Conservation (phyloP, 1,284 basidiomycete genomes). For the Cutaneotrichosporon sp. region DNA sequence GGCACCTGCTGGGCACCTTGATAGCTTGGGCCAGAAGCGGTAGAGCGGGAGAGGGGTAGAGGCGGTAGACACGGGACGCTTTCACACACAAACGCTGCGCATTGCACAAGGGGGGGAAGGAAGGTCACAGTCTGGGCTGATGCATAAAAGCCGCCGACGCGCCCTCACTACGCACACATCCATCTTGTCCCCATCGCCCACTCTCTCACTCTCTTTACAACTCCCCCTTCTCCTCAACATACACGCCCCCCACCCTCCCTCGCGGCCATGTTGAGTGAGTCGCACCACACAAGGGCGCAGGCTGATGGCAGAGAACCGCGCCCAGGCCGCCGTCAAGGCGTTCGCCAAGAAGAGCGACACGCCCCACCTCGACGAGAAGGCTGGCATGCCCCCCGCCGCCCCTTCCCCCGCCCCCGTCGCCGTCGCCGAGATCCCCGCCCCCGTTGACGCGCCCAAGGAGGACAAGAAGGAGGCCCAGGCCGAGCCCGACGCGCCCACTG, state of each 20-base stretch:
- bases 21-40: too few relatives aligned
- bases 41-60: too few relatives aligned
- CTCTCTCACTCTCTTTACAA: too few relatives aligned
- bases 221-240: too few relatives aligned
- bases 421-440: too few relatives aligned
- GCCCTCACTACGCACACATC: background rate
- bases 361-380: background rate
- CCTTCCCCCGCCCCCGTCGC: background rate
- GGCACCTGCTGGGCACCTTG: too few relatives aligned
- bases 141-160: background rate
- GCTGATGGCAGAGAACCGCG: background rate
- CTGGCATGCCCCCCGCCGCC: background rate
- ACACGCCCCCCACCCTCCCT: too few relatives aligned
- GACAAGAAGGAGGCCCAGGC: background rate
- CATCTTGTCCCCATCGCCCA: background rate
- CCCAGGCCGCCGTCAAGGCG: background rate
- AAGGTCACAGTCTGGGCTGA: too few relatives aligned
- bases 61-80: too few relatives aligned
- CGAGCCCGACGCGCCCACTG: background rate
- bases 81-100: too few relatives aligned
- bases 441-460: background rate
- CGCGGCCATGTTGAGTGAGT: background rate
- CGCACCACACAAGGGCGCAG: background rate
- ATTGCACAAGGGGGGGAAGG: too few relatives aligned
- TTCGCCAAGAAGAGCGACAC: background rate